Evolutionary conservation across 148 eudicot genomes (phyloP).

Genomic region (Chenopodium album): DNA sequence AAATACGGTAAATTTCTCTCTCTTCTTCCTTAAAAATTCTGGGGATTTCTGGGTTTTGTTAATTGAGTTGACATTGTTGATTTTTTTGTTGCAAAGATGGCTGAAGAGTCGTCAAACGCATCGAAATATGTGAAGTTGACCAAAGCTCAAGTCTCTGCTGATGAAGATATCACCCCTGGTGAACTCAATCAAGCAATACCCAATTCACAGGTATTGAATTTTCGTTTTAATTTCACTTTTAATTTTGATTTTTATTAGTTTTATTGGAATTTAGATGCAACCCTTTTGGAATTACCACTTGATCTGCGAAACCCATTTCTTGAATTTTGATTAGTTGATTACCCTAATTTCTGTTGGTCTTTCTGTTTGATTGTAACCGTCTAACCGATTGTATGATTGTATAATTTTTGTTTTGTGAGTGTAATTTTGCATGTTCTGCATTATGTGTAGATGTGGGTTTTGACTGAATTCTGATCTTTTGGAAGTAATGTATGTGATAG

Average conservation of each 20-base stretch:
- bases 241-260: neutral
- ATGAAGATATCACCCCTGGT: conserved; percentile 70
- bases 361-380: neutral
- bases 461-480: neutral
- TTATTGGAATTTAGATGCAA: neutral
- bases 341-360: neutral
- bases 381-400: conserved; percentile 2
- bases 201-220: conserved; percentile 63
- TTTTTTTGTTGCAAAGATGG: conserved; percentile 35
- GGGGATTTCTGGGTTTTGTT: neutral
- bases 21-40: neutral
- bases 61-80: neutral
- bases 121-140: conserved; percentile 79
- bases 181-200: conserved; percentile 97
- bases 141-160: conserved; percentile 61
- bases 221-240: conserved; percentile 10
- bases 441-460: neutral
- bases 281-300: conserved; percentile 19
- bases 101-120: conserved; percentile 43
- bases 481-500: neutral
- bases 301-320: conserved; percentile 27
- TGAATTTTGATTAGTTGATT: conserved; percentile 6
- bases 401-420: neutral
- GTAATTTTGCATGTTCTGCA: conserved; percentile 1
- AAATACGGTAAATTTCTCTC: neutral